Evolutionary conservation across 2,329 filamentous ascomycete species (phyloP).

Genomic region (Trichoderma sp.): DNA sequence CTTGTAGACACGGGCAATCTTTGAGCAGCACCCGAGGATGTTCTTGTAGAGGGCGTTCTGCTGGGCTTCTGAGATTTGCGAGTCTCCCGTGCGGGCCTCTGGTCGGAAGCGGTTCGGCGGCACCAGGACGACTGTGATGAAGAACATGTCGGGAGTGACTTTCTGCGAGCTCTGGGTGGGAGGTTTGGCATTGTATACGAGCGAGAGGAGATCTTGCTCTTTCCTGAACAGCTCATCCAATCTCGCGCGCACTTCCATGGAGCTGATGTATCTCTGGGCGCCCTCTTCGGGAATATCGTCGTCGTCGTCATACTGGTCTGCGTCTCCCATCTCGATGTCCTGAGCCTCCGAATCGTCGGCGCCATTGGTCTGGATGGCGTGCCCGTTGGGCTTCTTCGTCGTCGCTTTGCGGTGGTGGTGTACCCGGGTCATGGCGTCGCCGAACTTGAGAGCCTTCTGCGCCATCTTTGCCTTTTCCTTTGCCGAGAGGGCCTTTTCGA

Average conservation of each 20-base stretch:
- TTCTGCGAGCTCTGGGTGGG: constrained; percentile 56
- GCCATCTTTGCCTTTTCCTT: constrained; percentile 81
- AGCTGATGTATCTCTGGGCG: constrained; percentile 74
- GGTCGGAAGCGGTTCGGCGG: constrained; percentile 92
- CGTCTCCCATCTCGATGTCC: constrained; percentile 41
- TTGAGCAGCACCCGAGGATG: constrained; percentile 75
- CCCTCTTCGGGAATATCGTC: constrained; percentile 9
- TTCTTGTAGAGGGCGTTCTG: constrained; percentile 87
- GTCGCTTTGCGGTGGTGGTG: constrained; percentile 40
- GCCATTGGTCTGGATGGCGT: constrained; percentile 57
- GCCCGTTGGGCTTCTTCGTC: constrained; percentile 59
- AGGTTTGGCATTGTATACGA: constrained; percentile 82
- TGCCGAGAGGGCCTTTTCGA: constrained; percentile 73
- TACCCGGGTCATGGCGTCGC: constrained; percentile 65
- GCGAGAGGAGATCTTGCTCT: constrained; percentile 77
- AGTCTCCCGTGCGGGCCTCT: constrained; percentile 77
- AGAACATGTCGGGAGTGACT: constrained; percentile 89
- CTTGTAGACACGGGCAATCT: constrained; percentile 69
- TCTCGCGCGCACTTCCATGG: constrained; percentile 79
- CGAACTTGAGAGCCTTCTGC: constrained; percentile 64
- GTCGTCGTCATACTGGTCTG: constrained; percentile 19
- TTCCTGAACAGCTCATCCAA: constrained; percentile 80
- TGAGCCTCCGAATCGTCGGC: constrained; percentile 48
- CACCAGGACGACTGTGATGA: constrained; percentile 81
- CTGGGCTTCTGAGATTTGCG: constrained; percentile 81